Evolutionary conservation across 2,329 filamentous ascomycete genomes (phyloP).

Genomic region (Coniochaeta sp.): DNA sequence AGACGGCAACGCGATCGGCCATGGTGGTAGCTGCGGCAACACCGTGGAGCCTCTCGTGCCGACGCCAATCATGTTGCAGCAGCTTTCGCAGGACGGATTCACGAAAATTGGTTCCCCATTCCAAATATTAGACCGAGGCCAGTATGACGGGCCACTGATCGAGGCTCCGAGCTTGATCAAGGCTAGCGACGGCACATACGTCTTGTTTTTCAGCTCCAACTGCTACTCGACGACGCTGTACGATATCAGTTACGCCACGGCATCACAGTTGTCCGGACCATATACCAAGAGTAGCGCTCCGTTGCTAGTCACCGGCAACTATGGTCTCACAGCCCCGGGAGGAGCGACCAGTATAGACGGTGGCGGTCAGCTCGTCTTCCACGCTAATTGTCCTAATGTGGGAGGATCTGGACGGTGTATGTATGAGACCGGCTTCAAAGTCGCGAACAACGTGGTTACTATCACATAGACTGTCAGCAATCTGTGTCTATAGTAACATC

Average conservation of each 20-base stretch:
- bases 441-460: not conserved
- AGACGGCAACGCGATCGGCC: slow-evolving; percentile 50
- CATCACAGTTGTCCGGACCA: slow-evolving; percentile 26
- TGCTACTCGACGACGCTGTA: slow-evolving; percentile 48
- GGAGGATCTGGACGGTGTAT: slow-evolving; percentile 11
- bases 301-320: slow-evolving; percentile 27
- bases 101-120: slow-evolving; percentile 43
- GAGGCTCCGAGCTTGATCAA: slow-evolving; percentile 51
- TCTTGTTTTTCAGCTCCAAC: slow-evolving; percentile 55
- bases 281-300: slow-evolving; percentile 23
- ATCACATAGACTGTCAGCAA: not conserved
- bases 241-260: slow-evolving; percentile 52
- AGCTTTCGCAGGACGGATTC: slow-evolving; percentile 40
- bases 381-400: slow-evolving; percentile 10
- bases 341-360: slow-evolving; percentile 19
- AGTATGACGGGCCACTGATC: slow-evolving; percentile 44
- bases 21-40: slow-evolving; percentile 35
- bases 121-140: slow-evolving; percentile 35
- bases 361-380: slow-evolving; percentile 10
- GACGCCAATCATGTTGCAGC: slow-evolving; percentile 52
- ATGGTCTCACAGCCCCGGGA: slow-evolving; percentile 30
- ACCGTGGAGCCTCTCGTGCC: slow-evolving; percentile 27
- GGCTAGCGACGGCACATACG: slow-evolving; percentile 40
- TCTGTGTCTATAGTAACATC: not conserved
- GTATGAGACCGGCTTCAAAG: slow-evolving; percentile 4